Base-by-base conservation (phyloP, 2,329 filamentous ascomycete genomes). In the Diaporthe citrichinensis region DNA sequence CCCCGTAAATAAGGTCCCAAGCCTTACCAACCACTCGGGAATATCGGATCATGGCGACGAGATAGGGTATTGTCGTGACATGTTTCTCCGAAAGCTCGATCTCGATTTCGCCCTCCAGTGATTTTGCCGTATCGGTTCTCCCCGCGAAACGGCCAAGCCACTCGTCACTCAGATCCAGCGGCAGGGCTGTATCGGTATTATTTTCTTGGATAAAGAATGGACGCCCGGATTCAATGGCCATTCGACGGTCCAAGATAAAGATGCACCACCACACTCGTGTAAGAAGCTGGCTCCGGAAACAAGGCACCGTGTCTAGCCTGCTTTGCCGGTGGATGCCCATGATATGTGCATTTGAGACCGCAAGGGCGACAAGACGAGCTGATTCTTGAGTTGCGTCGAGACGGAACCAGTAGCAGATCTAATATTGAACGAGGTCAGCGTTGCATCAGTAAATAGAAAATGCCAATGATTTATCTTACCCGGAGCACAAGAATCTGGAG, bases 281-380 rank as follows among this genome's bases (percentile, higher is more conserved):
- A 17, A 72, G 71, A 31, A 76, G 73, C 12, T 76, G 72, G 25
- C 71, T 74, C 4, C 28, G 51, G 34, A 74, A 65, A 8, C 57
- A 61, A 1, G 72, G 72, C 58, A 76, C 71, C 1, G 14, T 67
- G 17, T 74, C 72, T 6, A 74, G 69, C 3, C 67, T 72, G 41
- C 57, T 68, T 23, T 76, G 72, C 3, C 72, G 44, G n/a, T 76
- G 72, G 1, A 76, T 44, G 12, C 75, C 75, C n/a, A 76, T 62
- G 20, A 74, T 76, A 9, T 76, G 75, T 34, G 75, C 75, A 28
- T 74, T 76, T 4, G 71, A 76, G 4, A 76, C 68, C 20, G 75
- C 75, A n/a, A 74, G 34, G 39, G 75, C 75, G 31, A 74, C 51
- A 31, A 74, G 72, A 17, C 75, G 65, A 20, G 72, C 57, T 14